Conservation (phyloP, 192 early-diverging fungal species). For the Podila epigama region DNA sequence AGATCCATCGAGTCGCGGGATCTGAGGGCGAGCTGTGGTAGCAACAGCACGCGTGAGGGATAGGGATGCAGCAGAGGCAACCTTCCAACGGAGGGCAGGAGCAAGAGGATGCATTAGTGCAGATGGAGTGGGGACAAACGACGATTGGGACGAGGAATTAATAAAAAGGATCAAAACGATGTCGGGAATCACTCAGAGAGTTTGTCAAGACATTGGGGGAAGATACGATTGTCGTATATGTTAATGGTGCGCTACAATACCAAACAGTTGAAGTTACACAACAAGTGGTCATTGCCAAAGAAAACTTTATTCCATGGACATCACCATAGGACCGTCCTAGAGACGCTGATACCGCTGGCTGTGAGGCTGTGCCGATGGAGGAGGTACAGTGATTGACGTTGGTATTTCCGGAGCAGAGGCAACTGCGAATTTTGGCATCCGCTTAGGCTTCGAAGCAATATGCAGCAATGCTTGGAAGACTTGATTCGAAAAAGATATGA, state of each 20-base stretch:
- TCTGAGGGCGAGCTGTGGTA: conserved; percentile 5
- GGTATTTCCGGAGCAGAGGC: conserved; percentile 2
- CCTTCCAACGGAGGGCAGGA: conserved; percentile 19
- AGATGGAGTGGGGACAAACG: neutral
- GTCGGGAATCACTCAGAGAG: too few relatives aligned
- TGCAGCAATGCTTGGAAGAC: conserved; percentile 44
- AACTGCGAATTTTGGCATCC: conserved; percentile 16
- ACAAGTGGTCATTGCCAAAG: too few relatives aligned
- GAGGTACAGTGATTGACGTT: neutral
- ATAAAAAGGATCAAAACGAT: too few relatives aligned
- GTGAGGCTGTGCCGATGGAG: neutral
- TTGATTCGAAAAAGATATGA: too few relatives aligned
- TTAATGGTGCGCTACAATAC: too few relatives aligned
- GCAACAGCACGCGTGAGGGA: neutral
- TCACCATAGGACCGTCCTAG: too few relatives aligned
- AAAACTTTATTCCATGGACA: too few relatives aligned
- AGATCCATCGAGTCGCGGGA: conserved; percentile 7
- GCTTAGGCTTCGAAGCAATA: conserved; percentile 28
- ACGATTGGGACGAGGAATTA: too few relatives aligned
- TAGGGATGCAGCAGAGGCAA: neutral
- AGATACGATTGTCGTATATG: too few relatives aligned
- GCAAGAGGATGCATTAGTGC: conserved; percentile 22
- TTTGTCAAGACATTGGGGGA: too few relatives aligned
- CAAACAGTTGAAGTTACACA: too few relatives aligned
- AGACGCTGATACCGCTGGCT: too few relatives aligned